Percentiles rank a stretch among this genome's conserved stretches.
Conservation (phyloP, 2,329 filamentous ascomycete genomes). For the Xylaria sp. region DNA sequence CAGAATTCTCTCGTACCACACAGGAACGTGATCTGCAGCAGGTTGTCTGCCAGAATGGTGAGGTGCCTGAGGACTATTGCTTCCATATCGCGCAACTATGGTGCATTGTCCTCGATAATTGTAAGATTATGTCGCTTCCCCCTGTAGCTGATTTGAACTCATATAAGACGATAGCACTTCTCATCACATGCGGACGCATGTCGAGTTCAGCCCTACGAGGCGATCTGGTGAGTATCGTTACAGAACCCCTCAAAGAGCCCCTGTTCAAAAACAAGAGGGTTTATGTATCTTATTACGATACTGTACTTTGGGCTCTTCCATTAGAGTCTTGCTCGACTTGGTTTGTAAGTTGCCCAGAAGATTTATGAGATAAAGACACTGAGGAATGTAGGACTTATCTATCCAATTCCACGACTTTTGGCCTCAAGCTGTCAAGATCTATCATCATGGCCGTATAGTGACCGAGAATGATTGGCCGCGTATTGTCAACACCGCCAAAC, state of each 20-base stretch:
- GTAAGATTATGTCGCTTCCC: slow-evolving; percentile 23
- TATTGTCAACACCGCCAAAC: slow-evolving; percentile 20
- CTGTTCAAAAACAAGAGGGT: slow-evolving; percentile 14
- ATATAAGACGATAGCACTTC: slow-evolving; percentile 18
- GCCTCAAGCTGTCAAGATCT: slow-evolving; percentile 27
- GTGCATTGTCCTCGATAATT: slow-evolving; percentile 33
- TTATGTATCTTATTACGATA: slow-evolving; percentile 22
- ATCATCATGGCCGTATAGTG: slow-evolving; percentile 14
- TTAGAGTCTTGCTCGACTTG: slow-evolving; percentile 29
- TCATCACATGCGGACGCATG: slow-evolving; percentile 29
- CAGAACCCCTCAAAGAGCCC: slow-evolving; percentile 18
- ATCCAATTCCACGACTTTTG: slow-evolving; percentile 32
- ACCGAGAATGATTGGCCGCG: slow-evolving; percentile 25
- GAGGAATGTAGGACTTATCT: too few relatives aligned
- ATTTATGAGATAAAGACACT: too few relatives aligned
- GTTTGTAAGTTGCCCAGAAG: slow-evolving; percentile 31
- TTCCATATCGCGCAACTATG: slow-evolving; percentile 32
- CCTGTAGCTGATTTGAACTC: not conserved
- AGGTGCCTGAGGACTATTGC: slow-evolving; percentile 14
- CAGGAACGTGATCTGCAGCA: slow-evolving; percentile 28
- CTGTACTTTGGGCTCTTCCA: slow-evolving; percentile 28
- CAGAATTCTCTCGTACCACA: slow-evolving; percentile 22
- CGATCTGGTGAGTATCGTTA: slow-evolving; percentile 15
- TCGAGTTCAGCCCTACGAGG: slow-evolving; percentile 3
- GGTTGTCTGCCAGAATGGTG: slow-evolving; percentile 21